phyloP scores from a whole-genome alignment of 192 early-diverging fungal species.

The Chytriomyces confervae region DNA sequence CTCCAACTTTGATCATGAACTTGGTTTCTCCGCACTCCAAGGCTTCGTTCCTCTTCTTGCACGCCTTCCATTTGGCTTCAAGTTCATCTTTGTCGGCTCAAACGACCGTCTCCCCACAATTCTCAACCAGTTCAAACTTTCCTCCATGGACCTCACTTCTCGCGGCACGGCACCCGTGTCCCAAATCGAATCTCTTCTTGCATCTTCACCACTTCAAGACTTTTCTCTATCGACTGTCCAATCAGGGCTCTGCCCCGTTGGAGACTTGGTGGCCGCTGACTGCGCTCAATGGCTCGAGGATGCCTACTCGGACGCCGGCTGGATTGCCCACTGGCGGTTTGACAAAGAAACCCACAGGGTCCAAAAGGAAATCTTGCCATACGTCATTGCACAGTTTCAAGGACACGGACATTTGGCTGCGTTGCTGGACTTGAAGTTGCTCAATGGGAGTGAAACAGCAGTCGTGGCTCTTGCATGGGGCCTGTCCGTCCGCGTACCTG shows the following conservation, averaged over 20 bases:
- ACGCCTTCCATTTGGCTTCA: background rate
- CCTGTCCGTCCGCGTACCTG: background rate
- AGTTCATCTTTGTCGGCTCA: background rate
- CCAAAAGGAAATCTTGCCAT: background rate
- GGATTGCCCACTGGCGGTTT: background rate
- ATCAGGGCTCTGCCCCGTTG: background rate
- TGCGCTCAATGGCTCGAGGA: background rate
- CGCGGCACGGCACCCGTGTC: background rate
- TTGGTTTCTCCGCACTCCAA: background rate
- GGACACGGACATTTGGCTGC: background rate
- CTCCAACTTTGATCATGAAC: conserved; percentile 1
- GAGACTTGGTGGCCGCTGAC: background rate
- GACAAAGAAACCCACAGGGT: background rate
- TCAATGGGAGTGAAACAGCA: background rate
- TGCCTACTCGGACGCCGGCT: background rate
- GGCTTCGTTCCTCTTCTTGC: background rate
- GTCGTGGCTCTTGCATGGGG: background rate
- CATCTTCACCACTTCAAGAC: background rate
- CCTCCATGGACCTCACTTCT: background rate
- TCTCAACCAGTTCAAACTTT: background rate
- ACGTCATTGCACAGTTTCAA: background rate
- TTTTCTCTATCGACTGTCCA: background rate
- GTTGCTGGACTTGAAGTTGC: background rate
- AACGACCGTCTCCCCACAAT: conserved; percentile 1
- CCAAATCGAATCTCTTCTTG: background rate